Evolutionary conservation across 441 rosid genomes (phyloP), one percentile per base, ranked within the genome.

Genomic region (Aquilaria agallochum): DNA sequence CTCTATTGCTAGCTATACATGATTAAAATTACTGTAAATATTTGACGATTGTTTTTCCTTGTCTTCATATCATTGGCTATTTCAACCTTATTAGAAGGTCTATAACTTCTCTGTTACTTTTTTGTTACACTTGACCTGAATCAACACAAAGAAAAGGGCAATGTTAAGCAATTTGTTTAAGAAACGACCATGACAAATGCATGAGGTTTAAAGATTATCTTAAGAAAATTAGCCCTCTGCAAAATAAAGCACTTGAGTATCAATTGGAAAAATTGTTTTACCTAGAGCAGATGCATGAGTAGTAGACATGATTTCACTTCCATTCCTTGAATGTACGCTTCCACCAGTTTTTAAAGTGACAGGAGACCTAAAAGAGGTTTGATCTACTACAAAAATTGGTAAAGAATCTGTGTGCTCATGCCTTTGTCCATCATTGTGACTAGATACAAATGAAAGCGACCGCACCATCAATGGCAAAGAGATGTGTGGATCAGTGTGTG

Each of bases 311-410:
- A 67, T 59, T 61, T 51, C 78, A 64, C 60, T 69, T 44, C 53
- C 68, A 63, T 60, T 66, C 47, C 67, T 56, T 27, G 52, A 79
- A 60, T 11, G 75, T 6, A 79, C 80, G 73, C 77, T 79, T 74
- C 94, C 84, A 44, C 94, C 94, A 1, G 97, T 86, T 80, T 77
- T 84, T n/a, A 92, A 88, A 33, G 78, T 70, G 47, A 87, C 64
- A 5, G 81, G 67, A 71, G 95, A 85, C 53, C 44, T 68, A 59
- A 86, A 75, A 31, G 80, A 66, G 63, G 74, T 67, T 57, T 68
- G 85, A 54, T 60, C 73, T 49, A 68, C 70, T 45, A 42, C 62
- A 79, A 89, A 48, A 63, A 79, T 73, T 46, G 86, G 82, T 20
- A 84, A 74, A 58, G 68, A 71, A 58, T 60, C 76, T 33, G 31